A percentile compares a stretch with the other conserved stretches of the same genome.
phyloP scores from a whole-genome alignment of 2,329 filamentous ascomycete species.

The Hypoxylon sp. region DNA sequence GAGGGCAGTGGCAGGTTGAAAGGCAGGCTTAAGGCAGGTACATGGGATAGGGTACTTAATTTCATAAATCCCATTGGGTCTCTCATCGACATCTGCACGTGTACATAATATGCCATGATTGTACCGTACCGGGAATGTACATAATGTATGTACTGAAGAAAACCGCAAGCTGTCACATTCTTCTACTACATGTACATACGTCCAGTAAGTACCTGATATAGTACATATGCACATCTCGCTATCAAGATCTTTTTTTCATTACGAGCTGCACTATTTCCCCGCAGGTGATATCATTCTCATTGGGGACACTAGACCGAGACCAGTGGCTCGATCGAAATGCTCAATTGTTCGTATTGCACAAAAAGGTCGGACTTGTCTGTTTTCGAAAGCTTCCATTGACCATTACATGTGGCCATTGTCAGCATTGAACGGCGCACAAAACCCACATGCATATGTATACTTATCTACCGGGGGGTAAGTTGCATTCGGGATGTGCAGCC shows the following conservation, averaged over 20 bases:
- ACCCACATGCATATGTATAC: constrained; percentile 1
- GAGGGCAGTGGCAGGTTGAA: not conserved
- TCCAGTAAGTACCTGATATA: not conserved
- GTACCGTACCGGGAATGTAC: constrained; percentile 1
- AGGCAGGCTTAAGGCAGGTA: not conserved
- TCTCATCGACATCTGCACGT: not conserved
- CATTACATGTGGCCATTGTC: not conserved
- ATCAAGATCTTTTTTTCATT: not conserved
- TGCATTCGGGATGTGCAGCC: constrained; percentile 29
- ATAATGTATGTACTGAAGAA: too few relatives aligned
- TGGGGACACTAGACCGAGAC: constrained; percentile 3
- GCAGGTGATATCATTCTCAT: constrained; percentile 15
- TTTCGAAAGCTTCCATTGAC: constrained; percentile 18
- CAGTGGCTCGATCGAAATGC: constrained; percentile 14
- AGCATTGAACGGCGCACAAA: not conserved
- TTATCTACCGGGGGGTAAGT: constrained; percentile 35
- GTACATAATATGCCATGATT: constrained; percentile 3
- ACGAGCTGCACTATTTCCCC: not conserved
- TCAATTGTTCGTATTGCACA: constrained; percentile 30
- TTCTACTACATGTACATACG: not conserved
- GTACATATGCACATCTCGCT: not conserved
- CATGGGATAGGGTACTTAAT: constrained; percentile 14
- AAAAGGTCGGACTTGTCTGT: constrained; percentile 7
- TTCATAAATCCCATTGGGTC: constrained; percentile 10
- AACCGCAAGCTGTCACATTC: not conserved